A percentile compares a stretch with the other conserved stretches of the same genome.
Conservation (phyloP, 352 stramenopile species). For the Phytopythium helicoides region DNA sequence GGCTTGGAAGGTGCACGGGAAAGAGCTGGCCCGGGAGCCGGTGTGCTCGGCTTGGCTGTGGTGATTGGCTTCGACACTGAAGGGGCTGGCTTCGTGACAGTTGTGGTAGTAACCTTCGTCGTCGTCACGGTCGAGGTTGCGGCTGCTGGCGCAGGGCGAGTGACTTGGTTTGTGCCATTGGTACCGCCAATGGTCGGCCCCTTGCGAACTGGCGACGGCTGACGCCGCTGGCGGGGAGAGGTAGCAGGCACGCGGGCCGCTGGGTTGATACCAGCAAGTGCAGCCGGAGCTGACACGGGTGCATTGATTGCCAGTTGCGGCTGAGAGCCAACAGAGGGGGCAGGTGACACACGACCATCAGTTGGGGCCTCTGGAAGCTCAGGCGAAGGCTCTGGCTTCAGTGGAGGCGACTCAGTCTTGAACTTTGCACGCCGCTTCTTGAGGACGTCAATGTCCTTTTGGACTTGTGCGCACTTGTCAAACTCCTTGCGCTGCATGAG, state of each 20-base stretch:
- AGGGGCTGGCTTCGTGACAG: conserved; percentile 1
- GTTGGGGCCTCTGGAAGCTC: conserved; percentile 23
- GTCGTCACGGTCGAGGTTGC: not conserved
- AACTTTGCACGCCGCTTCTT: conserved; percentile 74
- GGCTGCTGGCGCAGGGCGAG: not conserved
- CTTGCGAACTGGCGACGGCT: conserved; percentile 14
- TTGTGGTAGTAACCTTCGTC: conserved; percentile 1
- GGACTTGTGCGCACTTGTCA: conserved; percentile 82
- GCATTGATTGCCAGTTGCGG: conserved; percentile 9
- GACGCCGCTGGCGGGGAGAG: conserved; percentile 2
- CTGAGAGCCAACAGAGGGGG: conserved; percentile 1
- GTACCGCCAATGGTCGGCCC: conserved; percentile 19
- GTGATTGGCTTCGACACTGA: conserved; percentile 1
- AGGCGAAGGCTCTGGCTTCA: conserved; percentile 27
- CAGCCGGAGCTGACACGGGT: conserved; percentile 49
- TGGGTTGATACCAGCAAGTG: conserved; percentile 32
- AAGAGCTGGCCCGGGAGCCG: conserved; percentile 11
- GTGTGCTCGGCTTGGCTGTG: conserved; percentile 4
- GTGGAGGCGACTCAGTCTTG: conserved; percentile 17
- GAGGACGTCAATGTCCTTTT: conserved; percentile 79
- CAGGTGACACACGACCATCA: not conserved
- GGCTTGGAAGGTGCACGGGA: conserved; percentile 11
- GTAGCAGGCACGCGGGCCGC: not conserved
- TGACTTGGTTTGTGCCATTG: not conserved
- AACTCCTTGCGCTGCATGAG: conserved; percentile 85